Evolutionary conservation across 1,284 basidiomycete species (phyloP), one percentile per base, ranked within the genome.

Genomic region (Ganoderma sp.): DNA sequence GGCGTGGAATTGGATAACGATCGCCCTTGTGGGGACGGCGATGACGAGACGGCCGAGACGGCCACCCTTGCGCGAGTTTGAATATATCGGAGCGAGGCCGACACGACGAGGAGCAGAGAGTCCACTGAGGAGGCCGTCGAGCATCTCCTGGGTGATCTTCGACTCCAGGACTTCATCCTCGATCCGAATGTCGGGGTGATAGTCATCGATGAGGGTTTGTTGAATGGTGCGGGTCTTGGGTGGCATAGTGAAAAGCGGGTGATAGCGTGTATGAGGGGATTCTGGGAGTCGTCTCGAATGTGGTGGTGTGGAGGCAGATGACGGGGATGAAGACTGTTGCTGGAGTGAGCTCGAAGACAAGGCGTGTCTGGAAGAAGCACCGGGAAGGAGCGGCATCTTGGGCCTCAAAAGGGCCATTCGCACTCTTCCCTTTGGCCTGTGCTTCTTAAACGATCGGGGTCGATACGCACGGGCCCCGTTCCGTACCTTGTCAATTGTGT

Each of bases 61-160:
- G 12, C 78, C 77, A 3, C 69, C 71, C 14, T 41, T 60, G 7
- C 37, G 37, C 34, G 57, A 22, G 32, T 22, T 37, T 32, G 68
- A 70, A 64, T 78, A 80, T 19, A 76, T 73, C 9, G 77, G 75
- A 9, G 78, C 73, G n/a, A 79, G 67, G 4, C 79, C 79, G 61
- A 79, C 70, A 28, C 65, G 67, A 14, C 68, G 74, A 50, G 71
- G 73, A 63, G 70, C 57, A 39, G 64, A 25, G 22, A 50, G 25
- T 48, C 37, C 66, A 8, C 50, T 22, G 42, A 73, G 63, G 61
- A 75, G 71, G 17, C 63, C 60, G 34, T 73, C 69, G 39, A 76
- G 64, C 19, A 77, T 63, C 58, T 74, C 73, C 25, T 69, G 42
- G 41, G 78, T 60, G 48, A 76, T 22, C 5, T 71, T 62, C 0